A percentile compares a stretch with the other conserved stretches of the same genome.
phyloP scores from a whole-genome alignment of 352 stramenopile genomes.

The Pythium biforme region DNA sequence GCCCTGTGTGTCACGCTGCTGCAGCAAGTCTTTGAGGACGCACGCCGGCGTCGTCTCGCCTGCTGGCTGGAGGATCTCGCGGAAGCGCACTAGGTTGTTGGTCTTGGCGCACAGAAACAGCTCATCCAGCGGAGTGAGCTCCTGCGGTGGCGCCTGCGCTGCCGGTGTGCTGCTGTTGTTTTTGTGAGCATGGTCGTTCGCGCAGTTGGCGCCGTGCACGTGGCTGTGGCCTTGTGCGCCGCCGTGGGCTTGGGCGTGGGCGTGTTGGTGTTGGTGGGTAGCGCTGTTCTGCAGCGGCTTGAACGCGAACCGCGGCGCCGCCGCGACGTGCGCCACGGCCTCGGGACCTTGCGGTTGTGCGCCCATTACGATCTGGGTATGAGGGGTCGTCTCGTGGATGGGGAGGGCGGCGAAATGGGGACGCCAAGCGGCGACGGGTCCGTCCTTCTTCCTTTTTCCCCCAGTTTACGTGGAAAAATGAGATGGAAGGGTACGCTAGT shows the following conservation, averaged over 20 bases:
- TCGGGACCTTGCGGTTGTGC: background rate
- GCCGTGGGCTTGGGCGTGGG: background rate
- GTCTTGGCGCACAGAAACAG: constrained; percentile 64
- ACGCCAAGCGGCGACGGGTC: background rate
- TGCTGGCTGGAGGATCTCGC: constrained; percentile 37
- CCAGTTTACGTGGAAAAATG: background rate
- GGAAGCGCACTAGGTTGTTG: constrained; percentile 55
- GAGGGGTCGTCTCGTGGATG: background rate
- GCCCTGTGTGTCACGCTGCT: constrained; percentile 49
- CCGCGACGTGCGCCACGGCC: background rate
- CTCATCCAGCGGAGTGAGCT: constrained; percentile 47
- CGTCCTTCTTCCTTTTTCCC: background rate
- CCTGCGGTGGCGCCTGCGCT: background rate
- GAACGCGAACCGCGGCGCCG: constrained; percentile 13
- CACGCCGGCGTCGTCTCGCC: constrained; percentile 31
- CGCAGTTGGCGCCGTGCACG: constrained; percentile 6
- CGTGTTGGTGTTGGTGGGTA: background rate
- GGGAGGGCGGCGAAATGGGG: background rate
- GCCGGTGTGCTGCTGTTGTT: background rate
- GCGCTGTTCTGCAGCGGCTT: constrained; percentile 15
- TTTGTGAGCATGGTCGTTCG: constrained; percentile 16
- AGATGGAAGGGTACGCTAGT: background rate
- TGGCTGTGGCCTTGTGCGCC: constrained; percentile 2
- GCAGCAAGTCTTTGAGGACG: constrained; percentile 19
- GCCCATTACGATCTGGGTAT: background rate